These are phyloP conservation scores for Magnusiomyces paraingens DNA, from an alignment of 1,139 yeast genomes.

Conservation along the genomic window DNA sequence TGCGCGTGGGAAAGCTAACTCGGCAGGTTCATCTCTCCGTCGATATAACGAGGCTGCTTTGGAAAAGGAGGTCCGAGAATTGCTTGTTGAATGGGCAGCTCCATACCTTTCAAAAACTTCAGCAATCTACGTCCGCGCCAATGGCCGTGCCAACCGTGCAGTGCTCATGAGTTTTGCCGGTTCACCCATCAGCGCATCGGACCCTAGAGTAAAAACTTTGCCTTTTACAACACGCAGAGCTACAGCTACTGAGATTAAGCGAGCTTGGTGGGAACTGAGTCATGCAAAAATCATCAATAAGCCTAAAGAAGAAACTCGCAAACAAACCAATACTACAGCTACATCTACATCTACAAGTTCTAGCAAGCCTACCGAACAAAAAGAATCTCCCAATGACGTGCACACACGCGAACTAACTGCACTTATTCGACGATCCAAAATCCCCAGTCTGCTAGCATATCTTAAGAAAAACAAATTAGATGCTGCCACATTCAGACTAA, in stretches of 20 bases:
- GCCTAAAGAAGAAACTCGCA: constrained; percentile 41
- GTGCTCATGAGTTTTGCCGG: constrained; percentile 63
- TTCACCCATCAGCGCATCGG: constrained; percentile 37
- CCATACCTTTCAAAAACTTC: constrained; percentile 51
- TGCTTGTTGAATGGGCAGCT: constrained; percentile 56
- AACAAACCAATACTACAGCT: constrained; percentile 21
- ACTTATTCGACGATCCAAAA: constrained; percentile 65
- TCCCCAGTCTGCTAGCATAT: constrained; percentile 64
- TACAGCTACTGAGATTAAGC: constrained; percentile 70
- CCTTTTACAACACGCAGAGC: constrained; percentile 93
- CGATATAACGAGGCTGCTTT: constrained; percentile 85
- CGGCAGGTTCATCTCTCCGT: constrained; percentile 90
- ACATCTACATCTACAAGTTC: constrained; percentile 6
- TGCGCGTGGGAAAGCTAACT: constrained; percentile 89
- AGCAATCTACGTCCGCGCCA: constrained; percentile 76
- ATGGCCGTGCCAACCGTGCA: constrained; percentile 62
- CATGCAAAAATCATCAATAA: constrained; percentile 50
- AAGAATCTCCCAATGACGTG: constrained; percentile 32
- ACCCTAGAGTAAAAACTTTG: constrained; percentile 40
- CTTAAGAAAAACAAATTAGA: constrained; percentile 50
- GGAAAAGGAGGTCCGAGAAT: constrained; percentile 63
- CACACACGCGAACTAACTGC: constrained; percentile 54
- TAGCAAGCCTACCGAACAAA: constrained; percentile 25
- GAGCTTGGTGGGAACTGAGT: constrained; percentile 77
- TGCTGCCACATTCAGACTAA: constrained; percentile 43